Evolutionary conservation across 352 stramenopile genomes (phyloP), one percentile per base, ranked within the genome.

Genomic region (Poterioochromonas sp.): DNA sequence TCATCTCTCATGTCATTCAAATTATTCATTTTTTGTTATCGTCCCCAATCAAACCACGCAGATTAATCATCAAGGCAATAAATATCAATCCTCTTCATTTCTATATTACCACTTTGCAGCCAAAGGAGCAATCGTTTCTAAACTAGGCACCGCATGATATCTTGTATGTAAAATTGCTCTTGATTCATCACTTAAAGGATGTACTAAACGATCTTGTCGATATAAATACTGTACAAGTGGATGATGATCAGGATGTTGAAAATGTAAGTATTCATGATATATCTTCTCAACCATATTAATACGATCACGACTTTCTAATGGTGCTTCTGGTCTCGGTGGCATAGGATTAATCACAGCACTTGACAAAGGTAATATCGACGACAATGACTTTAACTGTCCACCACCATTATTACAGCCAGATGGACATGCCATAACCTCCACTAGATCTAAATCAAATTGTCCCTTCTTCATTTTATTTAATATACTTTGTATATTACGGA

Each of bases 361-460:
- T 20, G 32, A 12, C 39, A 18, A 5, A 12, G 39, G 39, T 5
- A 35, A 5, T 8, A 49, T 62, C 11, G 40, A 44, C 8, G 29
- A 47, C 41, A 47, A 41, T 22, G 40, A 29, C 34, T 88, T 90
- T 81, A 94, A 91, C 81, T 97, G 93, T 0, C 93, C 93, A 26
- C 93, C 93, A 49, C 93, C 93, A 79, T 97, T 97, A 51, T 96
- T 82, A 79, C 93, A 97, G 0, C 93, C 93, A 49, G 88, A 92
- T 11, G 93, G 93, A 76, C 93, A 97, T 34, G 93, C 93, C 93
- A 97, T 97, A 81, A 97, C 91, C 83, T 97, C 93, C 29, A 97
- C 91, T 80, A 94, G 96, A 83, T 97, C 88, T 80, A 95, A 94
- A 51, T 87, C 86, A 65, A 90, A 94, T 78, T 90, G 89, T 76